phyloP scores from a whole-genome alignment of 2,329 filamentous ascomycete genomes.

The Phaeosphaeriaceae sp. region DNA sequence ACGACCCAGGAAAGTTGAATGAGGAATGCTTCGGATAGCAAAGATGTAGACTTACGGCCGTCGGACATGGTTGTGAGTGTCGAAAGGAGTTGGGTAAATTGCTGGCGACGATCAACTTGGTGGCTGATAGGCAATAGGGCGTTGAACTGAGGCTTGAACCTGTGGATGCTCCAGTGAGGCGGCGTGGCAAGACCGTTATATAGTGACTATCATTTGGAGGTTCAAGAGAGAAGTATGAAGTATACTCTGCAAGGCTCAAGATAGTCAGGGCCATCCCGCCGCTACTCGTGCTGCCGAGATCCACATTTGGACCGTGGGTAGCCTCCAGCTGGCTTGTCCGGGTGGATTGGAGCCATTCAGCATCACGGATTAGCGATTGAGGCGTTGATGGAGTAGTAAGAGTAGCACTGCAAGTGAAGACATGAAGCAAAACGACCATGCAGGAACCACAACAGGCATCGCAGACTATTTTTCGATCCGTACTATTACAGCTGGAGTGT shows the following conservation, averaged over 20 bases:
- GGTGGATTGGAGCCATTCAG: conserved; percentile 40
- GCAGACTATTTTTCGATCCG: conserved; percentile 33
- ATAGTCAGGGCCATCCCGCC: conserved; percentile 46
- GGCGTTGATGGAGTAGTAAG: conserved; percentile 39
- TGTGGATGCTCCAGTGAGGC: conserved; percentile 30
- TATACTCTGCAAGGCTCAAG: conserved; percentile 36
- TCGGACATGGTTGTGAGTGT: conserved; percentile 58
- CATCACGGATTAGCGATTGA: conserved; percentile 35
- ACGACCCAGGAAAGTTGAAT: background rate
- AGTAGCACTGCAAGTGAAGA: conserved; percentile 35
- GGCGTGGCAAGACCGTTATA: conserved; percentile 46
- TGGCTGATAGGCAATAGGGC: conserved; percentile 9
- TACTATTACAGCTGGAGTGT: conserved; percentile 44
- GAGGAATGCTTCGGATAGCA: background rate
- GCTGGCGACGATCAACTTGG: conserved; percentile 20
- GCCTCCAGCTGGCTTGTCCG: conserved; percentile 45
- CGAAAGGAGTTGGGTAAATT: conserved; percentile 11
- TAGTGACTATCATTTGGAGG: conserved; percentile 28
- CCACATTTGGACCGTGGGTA: conserved; percentile 45
- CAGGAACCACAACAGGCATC: conserved; percentile 37
- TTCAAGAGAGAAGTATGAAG: conserved; percentile 35
- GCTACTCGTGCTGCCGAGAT: conserved; percentile 45
- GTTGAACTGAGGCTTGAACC: conserved; percentile 25
- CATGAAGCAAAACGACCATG: conserved; percentile 24
- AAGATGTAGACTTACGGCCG: conserved; percentile 58